These are phyloP conservation scores for Eimeria sp. DNA, from an alignment of 169 alveolate genomes.

Conservation along the genomic window DNA sequence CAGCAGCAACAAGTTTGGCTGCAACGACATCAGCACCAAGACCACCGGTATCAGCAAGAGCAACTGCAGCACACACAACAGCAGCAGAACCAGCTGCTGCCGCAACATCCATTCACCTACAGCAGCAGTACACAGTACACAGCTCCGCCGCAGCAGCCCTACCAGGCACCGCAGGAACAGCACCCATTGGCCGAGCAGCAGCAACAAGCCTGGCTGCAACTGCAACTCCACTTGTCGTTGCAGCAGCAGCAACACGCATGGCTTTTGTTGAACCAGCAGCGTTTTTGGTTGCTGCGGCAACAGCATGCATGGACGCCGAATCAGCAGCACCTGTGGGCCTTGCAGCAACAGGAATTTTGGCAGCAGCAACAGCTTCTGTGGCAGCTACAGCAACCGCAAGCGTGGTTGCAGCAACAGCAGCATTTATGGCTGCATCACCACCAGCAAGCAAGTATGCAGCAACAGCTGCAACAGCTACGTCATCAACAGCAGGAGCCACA, in stretches of 20 bases:
- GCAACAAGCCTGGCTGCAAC: constrained; percentile 32
- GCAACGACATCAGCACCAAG: not conserved
- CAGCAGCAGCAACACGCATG: constrained; percentile 38
- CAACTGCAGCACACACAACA: constrained; percentile 8
- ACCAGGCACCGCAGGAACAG: not conserved
- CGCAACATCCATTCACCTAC: not conserved
- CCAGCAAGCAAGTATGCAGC: not conserved
- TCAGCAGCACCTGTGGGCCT: constrained; percentile 39
- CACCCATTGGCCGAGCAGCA: constrained; percentile 25
- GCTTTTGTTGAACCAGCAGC: constrained; percentile 14
- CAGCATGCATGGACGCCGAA: not conserved
- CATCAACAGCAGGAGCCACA: constrained; percentile 1
- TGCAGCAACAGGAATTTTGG: constrained; percentile 26
- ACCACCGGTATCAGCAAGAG: not conserved
- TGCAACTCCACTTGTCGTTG: constrained; percentile 5
- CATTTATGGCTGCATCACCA: constrained; percentile 20
- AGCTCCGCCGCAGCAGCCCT: not conserved
- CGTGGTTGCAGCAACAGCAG: constrained; percentile 32
- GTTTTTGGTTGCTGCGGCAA: constrained; percentile 7
- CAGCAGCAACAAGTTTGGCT: not conserved
- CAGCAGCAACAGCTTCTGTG: not conserved
- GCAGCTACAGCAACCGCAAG: constrained; percentile 33
- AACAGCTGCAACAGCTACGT: constrained; percentile 11
- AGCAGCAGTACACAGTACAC: not conserved
- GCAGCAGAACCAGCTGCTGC: not conserved